Evolutionary conservation across 345 rosid genomes (phyloP), one percentile per base, ranked within the genome.

Genomic region (Garcia nutans): DNA sequence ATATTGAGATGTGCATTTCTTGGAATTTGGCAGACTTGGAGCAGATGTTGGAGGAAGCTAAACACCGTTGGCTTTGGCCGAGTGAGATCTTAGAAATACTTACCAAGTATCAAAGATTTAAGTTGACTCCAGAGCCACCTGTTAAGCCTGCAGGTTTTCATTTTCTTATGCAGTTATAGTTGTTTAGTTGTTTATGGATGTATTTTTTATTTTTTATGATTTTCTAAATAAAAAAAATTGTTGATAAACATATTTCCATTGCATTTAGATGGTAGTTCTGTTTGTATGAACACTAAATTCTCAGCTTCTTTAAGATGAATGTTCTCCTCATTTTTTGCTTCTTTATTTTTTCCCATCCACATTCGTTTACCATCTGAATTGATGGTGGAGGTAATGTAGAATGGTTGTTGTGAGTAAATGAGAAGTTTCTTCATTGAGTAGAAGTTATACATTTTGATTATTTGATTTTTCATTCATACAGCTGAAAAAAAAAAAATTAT

Each of bases 21-120:
- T 52, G n/a, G 0, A 50, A 16, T 65, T n/a, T 65, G 33, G 60
- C 71, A 77, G 80, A 71, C 19, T 13, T 70, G 55, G 20, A 71
- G 20, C 70, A 63, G 71, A 77, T 77, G 54, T 26, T 71, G 62
- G 68, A 71, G 59, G 73, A 78, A 45, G 86, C 90, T 15, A 83
- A 74, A 61, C 79, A 82, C 65, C 89, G 94, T 45, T 90, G 94
- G 94, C 90, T 88, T 74, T 87, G 92, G 17, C 89, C 91, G 1
- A 78, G 81, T 45, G 92, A 88, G 84, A 87, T 90, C 68, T 80
- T 84, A 74, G 85, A 88, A 82, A 86, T 90, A 66, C 84, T 90
- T 58, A 52, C 81, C 37, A 88, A 90, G 76, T 73, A 85, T 74
- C 76, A 77, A 63, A 69, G 70, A 75, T 84, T 88, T 78, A 77